A percentile compares a stretch with the other conserved stretches of the same genome.
phyloP scores from a whole-genome alignment of 257 asterid species.

The Penstemon davidsonii region DNA sequence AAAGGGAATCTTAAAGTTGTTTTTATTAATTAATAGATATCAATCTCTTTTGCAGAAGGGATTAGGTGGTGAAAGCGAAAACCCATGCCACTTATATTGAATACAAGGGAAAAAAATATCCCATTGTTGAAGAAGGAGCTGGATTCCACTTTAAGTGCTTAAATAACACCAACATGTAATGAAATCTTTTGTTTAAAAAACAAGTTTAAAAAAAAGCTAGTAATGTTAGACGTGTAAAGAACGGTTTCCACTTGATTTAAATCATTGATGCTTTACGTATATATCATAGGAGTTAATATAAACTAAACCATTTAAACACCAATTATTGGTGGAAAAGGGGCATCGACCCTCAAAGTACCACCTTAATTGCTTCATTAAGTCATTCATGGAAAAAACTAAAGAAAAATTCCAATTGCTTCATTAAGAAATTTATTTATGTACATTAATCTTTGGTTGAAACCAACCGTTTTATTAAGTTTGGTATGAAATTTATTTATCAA shows the following conservation, averaged over 20 bases:
- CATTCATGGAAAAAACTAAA: neutral
- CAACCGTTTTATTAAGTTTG: too few species aligned
- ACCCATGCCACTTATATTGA: constrained; percentile 30
- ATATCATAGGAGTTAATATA: constrained; percentile 32
- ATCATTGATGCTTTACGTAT: constrained; percentile 40
- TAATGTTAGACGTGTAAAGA: constrained; percentile 49
- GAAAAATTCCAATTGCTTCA: neutral
- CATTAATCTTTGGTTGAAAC: too few species aligned
- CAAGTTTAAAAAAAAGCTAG: constrained; percentile 3
- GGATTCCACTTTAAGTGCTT: constrained; percentile 60
- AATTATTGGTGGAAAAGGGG: constrained; percentile 51
- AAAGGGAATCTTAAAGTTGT: too few species aligned
- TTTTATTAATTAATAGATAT: neutral
- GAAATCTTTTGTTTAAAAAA: neutral
- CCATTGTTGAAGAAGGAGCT: constrained; percentile 33
- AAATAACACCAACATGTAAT: constrained; percentile 38
- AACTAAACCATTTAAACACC: constrained; percentile 42
- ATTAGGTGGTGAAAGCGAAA: constrained; percentile 56
- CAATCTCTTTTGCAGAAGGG: neutral
- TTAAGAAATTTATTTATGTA: too few species aligned
- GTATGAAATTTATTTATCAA: too few species aligned
- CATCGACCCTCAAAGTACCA: constrained; percentile 29
- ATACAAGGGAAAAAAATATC: neutral
- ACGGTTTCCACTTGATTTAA: constrained; percentile 50
- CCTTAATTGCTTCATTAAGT: constrained; percentile 12